Evolutionary conservation across 768 basidiomycete genomes (phyloP).

Genomic region (Mycena albidolilacea): DNA sequence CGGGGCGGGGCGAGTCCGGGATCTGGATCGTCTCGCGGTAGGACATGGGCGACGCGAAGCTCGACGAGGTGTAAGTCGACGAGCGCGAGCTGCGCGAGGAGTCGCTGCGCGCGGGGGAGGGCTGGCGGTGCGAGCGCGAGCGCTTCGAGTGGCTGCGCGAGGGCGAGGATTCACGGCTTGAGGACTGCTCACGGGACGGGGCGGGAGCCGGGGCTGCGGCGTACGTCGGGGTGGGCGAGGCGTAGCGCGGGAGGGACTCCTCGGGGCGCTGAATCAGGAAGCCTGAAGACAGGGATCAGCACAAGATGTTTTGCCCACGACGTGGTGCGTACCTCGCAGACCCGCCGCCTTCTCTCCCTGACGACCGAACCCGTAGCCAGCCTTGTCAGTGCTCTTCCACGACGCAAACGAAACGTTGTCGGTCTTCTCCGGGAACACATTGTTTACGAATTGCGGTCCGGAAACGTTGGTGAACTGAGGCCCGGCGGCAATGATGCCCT

Average conservation of each 20-base stretch:
- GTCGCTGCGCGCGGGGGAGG: slow-evolving; percentile 27
- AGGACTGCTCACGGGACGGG: neutral
- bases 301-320: too few species aligned
- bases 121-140: neutral
- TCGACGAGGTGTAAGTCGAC: slow-evolving; percentile 44
- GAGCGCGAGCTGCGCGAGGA: slow-evolving; percentile 33
- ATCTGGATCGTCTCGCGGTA: slow-evolving; percentile 47
- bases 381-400: slow-evolving; percentile 56
- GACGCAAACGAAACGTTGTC: slow-evolving; percentile 33
- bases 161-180: slow-evolving; percentile 18
- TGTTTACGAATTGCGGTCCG: slow-evolving; percentile 53
- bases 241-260: slow-evolving; percentile 70
- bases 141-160: slow-evolving; percentile 2
- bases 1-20: slow-evolving; percentile 32
- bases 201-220: slow-evolving; percentile 14
- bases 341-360: slow-evolving; percentile 87
- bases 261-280: slow-evolving; percentile 71
- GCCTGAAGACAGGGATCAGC: slow-evolving; percentile 35
- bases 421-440: slow-evolving; percentile 48
- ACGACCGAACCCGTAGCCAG: slow-evolving; percentile 82
- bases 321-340: slow-evolving; percentile 49
- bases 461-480: slow-evolving; percentile 51
- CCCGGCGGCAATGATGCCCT: slow-evolving; percentile 65
- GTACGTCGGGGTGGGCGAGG: slow-evolving; percentile 51
- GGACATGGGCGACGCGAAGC: slow-evolving; percentile 54